Base-by-base conservation (phyloP, 2,329 filamentous ascomycete genomes). In the Emergomyces africanus region DNA sequence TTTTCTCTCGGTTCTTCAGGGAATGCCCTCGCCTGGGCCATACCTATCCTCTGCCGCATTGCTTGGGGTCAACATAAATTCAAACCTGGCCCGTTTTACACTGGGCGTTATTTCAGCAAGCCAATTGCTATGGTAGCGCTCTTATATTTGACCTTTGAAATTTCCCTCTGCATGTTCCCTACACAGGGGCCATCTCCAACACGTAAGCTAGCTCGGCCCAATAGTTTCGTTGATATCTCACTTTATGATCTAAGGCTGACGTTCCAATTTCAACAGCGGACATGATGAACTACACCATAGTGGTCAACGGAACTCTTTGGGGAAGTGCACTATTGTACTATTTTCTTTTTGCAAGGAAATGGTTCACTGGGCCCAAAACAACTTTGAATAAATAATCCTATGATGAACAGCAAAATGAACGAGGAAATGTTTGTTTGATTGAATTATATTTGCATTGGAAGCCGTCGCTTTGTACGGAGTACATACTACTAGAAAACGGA, bases 201-300 rank as follows among this genome's bases (percentile, higher is more conserved):
- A 8, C 67, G 75, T 73, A 66, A 64, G 71, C 69, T 8, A 35
- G 33, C 33, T 35, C 41, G 28, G 33, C 5, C 42, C 23, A 20
- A 25, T 54, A 1, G 25, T 30, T 41, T 57, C 46, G 28, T 15
- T 35, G n/a, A 59, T 46, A 49, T 20, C 51, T 63, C 23, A 54
- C 56, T 37, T 42, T 44, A 15, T 42, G 14, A 18, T 20, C 2
- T 54, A 46, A 42, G 69, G 15, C 3, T 56, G 2, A 55, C 37
- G 60, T 41, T 55, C 58, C 18, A 57, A 44, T 20, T n/a, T 18
- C 9, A 54, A n/a, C 55, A 75, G 72, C 74, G 0, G 62, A 77
- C 46, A 70, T 70, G 18, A 85, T 85, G 83, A 86, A 85, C 64
- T 85, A 85, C 66, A 84, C 82, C 0, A 76, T 84, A 2, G 82